phyloP scores from a whole-genome alignment of 495 filamentous ascomycete species.

The Achaetomiella virescens region DNA sequence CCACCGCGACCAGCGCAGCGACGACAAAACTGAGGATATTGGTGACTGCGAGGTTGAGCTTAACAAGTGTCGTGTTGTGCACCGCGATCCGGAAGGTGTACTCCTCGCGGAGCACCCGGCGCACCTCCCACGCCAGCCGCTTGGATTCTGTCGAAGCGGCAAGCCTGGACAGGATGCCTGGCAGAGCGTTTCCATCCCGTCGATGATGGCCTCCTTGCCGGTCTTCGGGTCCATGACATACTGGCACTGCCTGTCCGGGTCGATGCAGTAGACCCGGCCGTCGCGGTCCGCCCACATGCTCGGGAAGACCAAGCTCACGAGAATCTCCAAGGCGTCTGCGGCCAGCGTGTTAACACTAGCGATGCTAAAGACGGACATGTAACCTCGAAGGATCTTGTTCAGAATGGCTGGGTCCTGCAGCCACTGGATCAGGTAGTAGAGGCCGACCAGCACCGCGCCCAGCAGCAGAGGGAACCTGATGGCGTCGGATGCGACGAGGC shows the following conservation, averaged over 20 bases:
- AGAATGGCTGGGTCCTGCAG: constrained; percentile 72
- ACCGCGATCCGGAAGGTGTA: constrained; percentile 43
- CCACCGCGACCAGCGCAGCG: constrained; percentile 51
- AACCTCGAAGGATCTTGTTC: constrained; percentile 78
- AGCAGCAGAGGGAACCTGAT: constrained; percentile 82
- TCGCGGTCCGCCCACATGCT: constrained; percentile 45
- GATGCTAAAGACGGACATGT: constrained; percentile 75
- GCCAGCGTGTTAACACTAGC: constrained; percentile 64
- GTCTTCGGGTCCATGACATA: constrained; percentile 13
- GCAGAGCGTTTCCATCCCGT: constrained; percentile 36
- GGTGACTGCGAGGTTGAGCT: constrained; percentile 33
- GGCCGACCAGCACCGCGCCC: constrained; percentile 60
- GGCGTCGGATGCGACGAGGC: constrained; percentile 72
- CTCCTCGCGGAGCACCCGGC: constrained; percentile 38
- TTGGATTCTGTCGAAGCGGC: constrained; percentile 20
- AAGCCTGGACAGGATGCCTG: constrained; percentile 34
- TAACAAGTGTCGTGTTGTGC: constrained; percentile 32
- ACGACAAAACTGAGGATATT: constrained; percentile 52
- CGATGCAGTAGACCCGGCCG: constrained; percentile 42
- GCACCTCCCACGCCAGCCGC: constrained; percentile 37
- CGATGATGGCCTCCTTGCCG: constrained; percentile 11
- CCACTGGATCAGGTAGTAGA: constrained; percentile 89
- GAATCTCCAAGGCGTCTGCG: constrained; percentile 59
- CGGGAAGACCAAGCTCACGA: constrained; percentile 69
- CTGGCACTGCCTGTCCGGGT: constrained; percentile 26